Conservation (phyloP, 176 grass and related monocot genomes). For the Saccharum spontaneum region DNA sequence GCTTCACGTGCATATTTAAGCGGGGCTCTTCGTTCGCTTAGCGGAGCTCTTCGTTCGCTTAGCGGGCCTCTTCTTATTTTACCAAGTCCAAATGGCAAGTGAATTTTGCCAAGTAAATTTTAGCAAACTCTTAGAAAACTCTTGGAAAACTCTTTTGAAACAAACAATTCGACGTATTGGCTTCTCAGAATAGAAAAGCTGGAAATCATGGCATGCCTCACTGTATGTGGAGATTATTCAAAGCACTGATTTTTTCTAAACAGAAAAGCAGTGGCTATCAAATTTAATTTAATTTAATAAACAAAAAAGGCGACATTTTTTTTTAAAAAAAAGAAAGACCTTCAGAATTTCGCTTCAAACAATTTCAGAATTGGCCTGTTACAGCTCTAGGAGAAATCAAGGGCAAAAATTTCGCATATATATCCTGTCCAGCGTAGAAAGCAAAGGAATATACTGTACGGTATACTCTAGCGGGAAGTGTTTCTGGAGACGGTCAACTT, state of each 20-base stretch:
- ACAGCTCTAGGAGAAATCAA: background rate
- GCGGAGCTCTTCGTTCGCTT: too few relatives aligned
- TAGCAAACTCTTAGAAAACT: too few relatives aligned
- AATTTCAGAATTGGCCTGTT: background rate
- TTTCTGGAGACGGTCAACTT: constrained; percentile 26
- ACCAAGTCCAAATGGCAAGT: too few relatives aligned
- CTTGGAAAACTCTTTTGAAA: background rate
- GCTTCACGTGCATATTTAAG: too few relatives aligned
- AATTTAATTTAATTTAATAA: background rate
- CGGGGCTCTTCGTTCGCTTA: too few relatives aligned
- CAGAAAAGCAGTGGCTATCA: background rate
- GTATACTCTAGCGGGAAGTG: background rate
- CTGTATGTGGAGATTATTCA: background rate
- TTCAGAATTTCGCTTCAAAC: background rate
- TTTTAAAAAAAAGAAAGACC: background rate
- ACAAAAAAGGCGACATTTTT: background rate
- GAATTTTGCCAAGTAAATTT: too few relatives aligned
- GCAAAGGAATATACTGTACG: background rate
- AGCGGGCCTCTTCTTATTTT: too few relatives aligned
- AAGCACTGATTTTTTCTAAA: background rate
- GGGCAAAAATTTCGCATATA: background rate
- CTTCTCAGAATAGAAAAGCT: background rate
- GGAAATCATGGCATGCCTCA: background rate
- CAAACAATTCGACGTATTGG: background rate
- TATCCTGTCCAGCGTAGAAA: background rate